Percentiles rank a stretch among this genome's conserved stretches.
Evolutionary conservation across 202 grass and related monocot species (phyloP).

Genomic region (Thinopyrum obtusiflorum): DNA sequence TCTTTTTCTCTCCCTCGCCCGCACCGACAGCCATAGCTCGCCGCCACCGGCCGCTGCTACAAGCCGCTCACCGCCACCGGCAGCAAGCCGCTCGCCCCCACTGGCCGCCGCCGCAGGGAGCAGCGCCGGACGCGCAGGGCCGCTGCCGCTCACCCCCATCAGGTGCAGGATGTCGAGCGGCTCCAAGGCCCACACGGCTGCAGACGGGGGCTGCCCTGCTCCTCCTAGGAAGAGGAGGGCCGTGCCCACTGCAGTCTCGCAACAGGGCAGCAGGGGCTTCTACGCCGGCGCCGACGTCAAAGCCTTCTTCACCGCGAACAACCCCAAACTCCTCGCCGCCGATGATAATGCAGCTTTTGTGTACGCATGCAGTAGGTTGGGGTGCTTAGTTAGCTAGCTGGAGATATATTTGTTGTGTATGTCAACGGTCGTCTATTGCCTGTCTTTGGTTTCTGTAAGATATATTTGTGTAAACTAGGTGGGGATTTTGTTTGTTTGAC

Average conservation of each 20-base stretch:
- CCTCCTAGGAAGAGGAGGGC: constrained; percentile 39
- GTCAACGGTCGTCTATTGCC: background rate
- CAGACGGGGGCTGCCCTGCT: constrained; percentile 9
- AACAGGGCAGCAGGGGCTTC: constrained; percentile 27
- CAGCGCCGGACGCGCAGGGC: too few relatives aligned
- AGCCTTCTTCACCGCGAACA: constrained; percentile 48
- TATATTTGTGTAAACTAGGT: background rate
- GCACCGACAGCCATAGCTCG: too few relatives aligned
- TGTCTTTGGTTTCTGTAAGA: background rate
- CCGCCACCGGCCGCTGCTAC: too few relatives aligned
- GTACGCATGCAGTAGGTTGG: background rate
- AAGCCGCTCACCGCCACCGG: too few relatives aligned
- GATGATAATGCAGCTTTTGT: background rate
- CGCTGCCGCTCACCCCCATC: too few relatives aligned
- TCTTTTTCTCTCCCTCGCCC: too few relatives aligned
- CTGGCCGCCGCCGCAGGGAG: too few relatives aligned
- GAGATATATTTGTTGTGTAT: background rate
- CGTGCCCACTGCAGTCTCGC: background rate
- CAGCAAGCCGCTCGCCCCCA: too few relatives aligned
- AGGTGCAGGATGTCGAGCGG: constrained; percentile 43
- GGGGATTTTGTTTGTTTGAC: background rate
- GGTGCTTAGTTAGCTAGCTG: background rate
- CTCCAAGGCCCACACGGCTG: background rate
- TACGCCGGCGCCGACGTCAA: constrained; percentile 50
- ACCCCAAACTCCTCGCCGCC: background rate